phyloP scores from a whole-genome alignment of 371 early-diverging fungal species.

The Mucor indicus region DNA sequence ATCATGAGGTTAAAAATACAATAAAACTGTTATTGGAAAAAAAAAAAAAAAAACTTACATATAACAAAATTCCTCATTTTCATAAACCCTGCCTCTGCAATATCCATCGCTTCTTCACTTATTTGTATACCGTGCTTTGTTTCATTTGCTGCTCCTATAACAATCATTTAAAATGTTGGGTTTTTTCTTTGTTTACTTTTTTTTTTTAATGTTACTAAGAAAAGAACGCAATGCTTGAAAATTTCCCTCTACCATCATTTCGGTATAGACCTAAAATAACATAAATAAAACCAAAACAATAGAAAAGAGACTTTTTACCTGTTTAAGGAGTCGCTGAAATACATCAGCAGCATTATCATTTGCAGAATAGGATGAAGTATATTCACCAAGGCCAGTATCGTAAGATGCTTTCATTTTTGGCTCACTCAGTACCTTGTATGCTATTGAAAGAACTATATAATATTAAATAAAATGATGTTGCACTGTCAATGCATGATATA shows the following conservation, averaged over 20 bases:
- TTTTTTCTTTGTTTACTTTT: slow-evolving; percentile 5
- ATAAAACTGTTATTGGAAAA: too few relatives aligned
- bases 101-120: slow-evolving; percentile 56
- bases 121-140: slow-evolving; percentile 51
- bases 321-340: slow-evolving; percentile 54
- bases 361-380: slow-evolving; percentile 13
- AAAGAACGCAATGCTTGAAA: slow-evolving; percentile 60
- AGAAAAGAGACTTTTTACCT: too few relatives aligned
- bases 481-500: not conserved
- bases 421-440: slow-evolving; percentile 59
- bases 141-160: slow-evolving; percentile 43
- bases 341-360: slow-evolving; percentile 41
- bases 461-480: not conserved
- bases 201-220: slow-evolving; percentile 45
- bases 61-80: slow-evolving; percentile 50
- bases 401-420: slow-evolving; percentile 53
- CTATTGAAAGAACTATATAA: slow-evolving; percentile 46
- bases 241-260: slow-evolving; percentile 70
- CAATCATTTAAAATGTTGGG: not conserved
- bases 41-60: slow-evolving; percentile 30
- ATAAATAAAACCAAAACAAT: too few relatives aligned
- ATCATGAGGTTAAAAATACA: too few relatives aligned
- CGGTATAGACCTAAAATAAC: slow-evolving; percentile 49
- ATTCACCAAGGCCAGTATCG: slow-evolving; percentile 38
- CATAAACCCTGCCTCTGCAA: slow-evolving; percentile 54